phyloP scores from a whole-genome alignment of 2,329 filamentous ascomycete species.

The Sclerotiophoma versabilis region DNA sequence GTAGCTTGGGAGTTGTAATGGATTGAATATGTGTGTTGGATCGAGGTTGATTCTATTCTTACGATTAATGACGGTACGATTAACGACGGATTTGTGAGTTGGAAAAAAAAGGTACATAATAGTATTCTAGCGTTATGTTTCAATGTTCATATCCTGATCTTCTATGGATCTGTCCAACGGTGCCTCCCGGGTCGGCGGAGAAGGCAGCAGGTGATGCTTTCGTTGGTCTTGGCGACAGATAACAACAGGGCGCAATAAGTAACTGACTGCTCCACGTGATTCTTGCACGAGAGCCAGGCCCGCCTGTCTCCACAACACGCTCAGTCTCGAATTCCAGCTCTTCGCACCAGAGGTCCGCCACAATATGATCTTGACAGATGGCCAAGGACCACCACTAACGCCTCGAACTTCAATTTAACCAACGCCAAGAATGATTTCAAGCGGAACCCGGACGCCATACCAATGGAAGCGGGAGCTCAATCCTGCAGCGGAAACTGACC shows the following conservation, averaged over 20 bases:
- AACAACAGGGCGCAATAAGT: background rate
- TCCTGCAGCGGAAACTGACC: background rate
- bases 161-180: background rate
- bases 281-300: constrained; percentile 1
- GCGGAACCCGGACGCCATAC: constrained; percentile 9
- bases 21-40: background rate
- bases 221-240: background rate
- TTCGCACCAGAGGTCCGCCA: background rate
- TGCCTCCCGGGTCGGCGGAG: background rate
- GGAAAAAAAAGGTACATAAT: constrained; percentile 4
- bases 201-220: background rate
- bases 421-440: background rate
- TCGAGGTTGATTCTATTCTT: background rate
- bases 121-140: background rate
- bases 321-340: background rate
- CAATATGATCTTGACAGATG: background rate
- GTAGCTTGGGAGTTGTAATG: constrained; percentile 10
- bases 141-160: background rate
- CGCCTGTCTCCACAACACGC: background rate
- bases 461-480: constrained; percentile 2
- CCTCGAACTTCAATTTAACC: background rate
- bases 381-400: background rate
- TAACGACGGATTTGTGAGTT: background rate
- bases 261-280: background rate
- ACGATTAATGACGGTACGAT: constrained; percentile 13